phyloP scores from a whole-genome alignment of 179 eudicot species.

The Amaranthus tricolor region DNA sequence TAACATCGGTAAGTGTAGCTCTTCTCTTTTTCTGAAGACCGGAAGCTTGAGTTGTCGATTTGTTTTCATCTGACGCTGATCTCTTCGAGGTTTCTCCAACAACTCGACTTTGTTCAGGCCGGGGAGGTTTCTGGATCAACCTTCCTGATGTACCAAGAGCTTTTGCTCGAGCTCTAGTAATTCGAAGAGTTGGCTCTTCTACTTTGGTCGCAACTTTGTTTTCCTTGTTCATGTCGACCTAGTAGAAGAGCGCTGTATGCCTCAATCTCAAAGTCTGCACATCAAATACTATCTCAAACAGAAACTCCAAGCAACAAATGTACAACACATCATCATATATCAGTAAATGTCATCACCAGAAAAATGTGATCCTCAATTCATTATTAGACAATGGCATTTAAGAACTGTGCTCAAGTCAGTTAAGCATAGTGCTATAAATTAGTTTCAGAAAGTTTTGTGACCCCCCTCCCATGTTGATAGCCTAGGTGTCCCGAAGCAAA shows the following conservation, averaged over 20 bases:
- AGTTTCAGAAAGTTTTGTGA: background rate
- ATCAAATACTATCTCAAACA: conserved; percentile 22
- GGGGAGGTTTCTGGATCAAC: conserved; percentile 49
- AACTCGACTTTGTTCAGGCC: conserved; percentile 45
- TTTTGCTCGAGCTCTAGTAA: conserved; percentile 78
- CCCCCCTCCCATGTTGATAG: background rate
- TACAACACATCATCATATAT: background rate
- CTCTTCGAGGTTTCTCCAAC: conserved; percentile 45
- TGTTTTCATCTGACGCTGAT: conserved; percentile 55
- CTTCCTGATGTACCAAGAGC: conserved; percentile 46
- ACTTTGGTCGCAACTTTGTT: conserved; percentile 35
- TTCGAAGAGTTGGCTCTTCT: conserved; percentile 45
- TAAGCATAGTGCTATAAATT: background rate
- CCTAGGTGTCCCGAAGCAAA: background rate
- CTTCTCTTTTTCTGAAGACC: conserved; percentile 55
- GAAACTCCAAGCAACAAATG: background rate
- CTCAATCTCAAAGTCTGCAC: conserved; percentile 32
- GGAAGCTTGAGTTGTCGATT: conserved; percentile 25
- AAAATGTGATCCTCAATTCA: conserved; percentile 9
- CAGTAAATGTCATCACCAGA: background rate
- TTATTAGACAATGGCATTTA: background rate
- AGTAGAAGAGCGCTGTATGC: conserved; percentile 31
- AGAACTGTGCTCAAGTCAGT: background rate
- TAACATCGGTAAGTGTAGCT: conserved; percentile 66
- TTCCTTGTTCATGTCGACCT: conserved; percentile 57